These are phyloP conservation scores for baker's yeast (Saccharomyces cerevisiae) DNA, from an alignment of 805 yeast species.

Conservation along the genomic window DNA sequence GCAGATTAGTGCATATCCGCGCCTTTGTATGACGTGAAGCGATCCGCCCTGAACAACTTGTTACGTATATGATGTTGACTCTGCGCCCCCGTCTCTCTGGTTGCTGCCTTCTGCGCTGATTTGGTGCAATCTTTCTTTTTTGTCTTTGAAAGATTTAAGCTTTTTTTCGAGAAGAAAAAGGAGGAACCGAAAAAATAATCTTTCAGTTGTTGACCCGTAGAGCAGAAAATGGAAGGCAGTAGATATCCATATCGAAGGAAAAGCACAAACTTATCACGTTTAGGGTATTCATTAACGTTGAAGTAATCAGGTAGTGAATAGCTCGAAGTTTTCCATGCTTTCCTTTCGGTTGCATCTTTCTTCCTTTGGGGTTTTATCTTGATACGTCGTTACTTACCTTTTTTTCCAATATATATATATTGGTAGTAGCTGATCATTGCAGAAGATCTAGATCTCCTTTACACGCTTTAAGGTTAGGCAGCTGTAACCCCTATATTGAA, in stretches of 20 bases:
- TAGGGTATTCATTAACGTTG: background rate
- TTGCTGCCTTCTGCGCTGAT: background rate
- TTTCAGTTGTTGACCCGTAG: background rate
- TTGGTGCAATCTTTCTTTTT: background rate
- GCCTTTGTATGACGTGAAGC: background rate
- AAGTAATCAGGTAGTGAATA: background rate
- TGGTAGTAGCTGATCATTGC: background rate
- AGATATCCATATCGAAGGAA: background rate
- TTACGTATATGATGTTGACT: background rate
- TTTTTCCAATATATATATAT: background rate
- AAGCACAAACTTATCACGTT: background rate
- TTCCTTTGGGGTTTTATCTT: background rate
- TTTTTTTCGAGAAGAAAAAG: background rate
- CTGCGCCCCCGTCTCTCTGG: conserved; percentile 12
- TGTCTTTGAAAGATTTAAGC: background rate
- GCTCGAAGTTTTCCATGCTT: background rate
- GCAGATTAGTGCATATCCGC: background rate
- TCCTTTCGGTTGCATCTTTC: background rate
- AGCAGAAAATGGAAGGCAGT: background rate
- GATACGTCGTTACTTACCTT: background rate
- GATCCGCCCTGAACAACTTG: background rate
- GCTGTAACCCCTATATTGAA: background rate
- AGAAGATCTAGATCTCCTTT: background rate
- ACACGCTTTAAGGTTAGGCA: background rate
- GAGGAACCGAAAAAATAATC: background rate